Conservation (phyloP, 352 stramenopile species). For the Lagenidium sp. region DNA sequence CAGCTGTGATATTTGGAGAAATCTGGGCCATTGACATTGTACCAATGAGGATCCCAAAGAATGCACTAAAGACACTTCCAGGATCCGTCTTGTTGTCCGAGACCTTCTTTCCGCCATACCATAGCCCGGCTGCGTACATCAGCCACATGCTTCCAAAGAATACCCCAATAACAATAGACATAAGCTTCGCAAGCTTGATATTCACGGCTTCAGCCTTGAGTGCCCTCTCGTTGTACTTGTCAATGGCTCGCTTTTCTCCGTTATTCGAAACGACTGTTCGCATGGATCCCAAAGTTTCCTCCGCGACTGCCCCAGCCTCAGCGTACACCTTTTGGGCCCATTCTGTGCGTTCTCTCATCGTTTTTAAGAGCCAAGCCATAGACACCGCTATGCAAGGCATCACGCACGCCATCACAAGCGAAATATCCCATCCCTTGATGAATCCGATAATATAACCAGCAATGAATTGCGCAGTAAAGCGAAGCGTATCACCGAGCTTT, state of each 20-base stretch:
- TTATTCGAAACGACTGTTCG: slow-evolving; percentile 20
- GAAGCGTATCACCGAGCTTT: slow-evolving; percentile 25
- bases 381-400: slow-evolving; percentile 6
- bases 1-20: slow-evolving; percentile 35
- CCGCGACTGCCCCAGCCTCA: slow-evolving; percentile 3
- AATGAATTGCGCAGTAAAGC: slow-evolving; percentile 9
- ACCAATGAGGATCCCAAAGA: slow-evolving; percentile 46
- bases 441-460: slow-evolving; percentile 10
- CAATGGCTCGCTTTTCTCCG: slow-evolving; percentile 9
- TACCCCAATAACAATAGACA: slow-evolving; percentile 8
- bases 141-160: slow-evolving; percentile 30
- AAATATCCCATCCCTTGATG: slow-evolving; percentile 11
- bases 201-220: slow-evolving; percentile 14
- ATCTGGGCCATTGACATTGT: slow-evolving; percentile 33
- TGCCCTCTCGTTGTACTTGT: slow-evolving; percentile 9
- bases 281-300: slow-evolving; percentile 10
- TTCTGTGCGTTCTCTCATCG: background rate
- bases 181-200: slow-evolving; percentile 13
- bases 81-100: slow-evolving; percentile 17
- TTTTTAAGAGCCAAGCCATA: slow-evolving; percentile 5
- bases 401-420: slow-evolving; percentile 11
- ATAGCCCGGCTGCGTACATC: slow-evolving; percentile 38
- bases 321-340: slow-evolving; percentile 6
- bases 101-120: slow-evolving; percentile 42
- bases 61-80: slow-evolving; percentile 30